Base-by-base conservation (phyloP, 2,329 filamentous ascomycete genomes). In the Trichoderma harzianum region DNA sequence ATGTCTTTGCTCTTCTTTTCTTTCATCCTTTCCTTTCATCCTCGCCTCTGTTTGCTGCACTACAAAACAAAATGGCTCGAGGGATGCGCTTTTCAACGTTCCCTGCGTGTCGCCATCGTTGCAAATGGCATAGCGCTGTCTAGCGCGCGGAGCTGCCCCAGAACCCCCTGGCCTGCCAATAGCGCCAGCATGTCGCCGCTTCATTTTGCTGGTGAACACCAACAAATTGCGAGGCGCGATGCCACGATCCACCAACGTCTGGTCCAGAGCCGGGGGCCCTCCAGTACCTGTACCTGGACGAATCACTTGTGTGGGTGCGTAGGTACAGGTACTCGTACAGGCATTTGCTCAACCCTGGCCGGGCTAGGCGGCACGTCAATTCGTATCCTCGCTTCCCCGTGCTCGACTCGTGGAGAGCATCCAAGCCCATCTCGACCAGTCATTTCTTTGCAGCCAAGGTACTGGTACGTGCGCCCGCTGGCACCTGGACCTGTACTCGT, bases 181-280 rank as follows among this genome's bases (percentile, higher is more conserved):
- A 72, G 71, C 65, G 67, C 58, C 67, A 47, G 65, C 51, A 47
- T 36, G 60, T 51, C 51, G 57, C 36, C 43, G 62, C 62, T 26
- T 34, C 39, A 53, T 51, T 70, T 65, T 51, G 36, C 51, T n/a
- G 16, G 16, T 36, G 43, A 72, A 69, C 55, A 62, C 60, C 58
- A 72, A 57, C 71, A 72, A 65, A 65, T 64, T 65, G 67, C 71
- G 71, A 72, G 57, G 58, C 71, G 61, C 71, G 60, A 72, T 63
- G 55, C 30, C 57, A 69, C 70, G 70, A 72, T 70, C 70, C 70
- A 72, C 69, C 69, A 26, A n/a, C 47, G 26, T 57, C 53, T 30
- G 36, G 36, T 34, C 68, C 43, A 21, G 18, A n/a, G 43, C 43
- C 8, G 47, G 43, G 43, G 47, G 11, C n/a, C n/a, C 4, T n/a